Evolutionary conservation across 2,329 filamentous ascomycete genomes (phyloP).

Genomic region (Ophiosphaerella herpotricha): DNA sequence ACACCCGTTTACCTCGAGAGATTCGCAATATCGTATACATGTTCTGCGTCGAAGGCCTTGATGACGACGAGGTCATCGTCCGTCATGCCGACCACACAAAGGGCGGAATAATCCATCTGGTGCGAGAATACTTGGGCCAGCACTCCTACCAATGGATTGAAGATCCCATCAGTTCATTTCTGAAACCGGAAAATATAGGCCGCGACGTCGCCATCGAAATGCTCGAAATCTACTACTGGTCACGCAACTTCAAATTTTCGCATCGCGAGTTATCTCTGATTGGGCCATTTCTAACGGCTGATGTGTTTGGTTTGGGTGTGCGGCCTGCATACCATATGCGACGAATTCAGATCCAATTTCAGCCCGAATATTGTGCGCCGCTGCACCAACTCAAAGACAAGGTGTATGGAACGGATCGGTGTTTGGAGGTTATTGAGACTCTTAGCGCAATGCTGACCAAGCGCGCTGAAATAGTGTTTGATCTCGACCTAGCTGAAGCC

Average conservation of each 20-base stretch:
- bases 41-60: slow-evolving; percentile 19
- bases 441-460: slow-evolving; percentile 7
- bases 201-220: slow-evolving; percentile 14
- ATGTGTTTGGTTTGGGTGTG: slow-evolving; percentile 14
- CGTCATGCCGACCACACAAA: slow-evolving; percentile 5
- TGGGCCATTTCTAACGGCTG: slow-evolving; percentile 13
- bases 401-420: slow-evolving; percentile 5
- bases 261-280: slow-evolving; percentile 20
- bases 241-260: slow-evolving; percentile 22
- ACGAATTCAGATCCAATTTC: not conserved
- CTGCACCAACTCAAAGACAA: not conserved
- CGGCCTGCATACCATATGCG: slow-evolving; percentile 15
- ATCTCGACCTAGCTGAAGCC: slow-evolving; percentile 4
- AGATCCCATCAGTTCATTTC: slow-evolving; percentile 12
- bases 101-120: slow-evolving; percentile 10
- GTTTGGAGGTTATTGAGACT: slow-evolving; percentile 4
- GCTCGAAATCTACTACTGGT: slow-evolving; percentile 25
- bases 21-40: slow-evolving; percentile 24
- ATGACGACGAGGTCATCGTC: slow-evolving; percentile 27
- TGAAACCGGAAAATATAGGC: slow-evolving; percentile 6
- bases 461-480: slow-evolving; percentile 9
- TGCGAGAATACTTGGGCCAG: slow-evolving; percentile 14
- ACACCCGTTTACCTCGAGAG: slow-evolving; percentile 21
- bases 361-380: not conserved
- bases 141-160: slow-evolving; percentile 24